phyloP scores from a whole-genome alignment of 2,329 filamentous ascomycete genomes.

The Colletotrichum noveboracense region DNA sequence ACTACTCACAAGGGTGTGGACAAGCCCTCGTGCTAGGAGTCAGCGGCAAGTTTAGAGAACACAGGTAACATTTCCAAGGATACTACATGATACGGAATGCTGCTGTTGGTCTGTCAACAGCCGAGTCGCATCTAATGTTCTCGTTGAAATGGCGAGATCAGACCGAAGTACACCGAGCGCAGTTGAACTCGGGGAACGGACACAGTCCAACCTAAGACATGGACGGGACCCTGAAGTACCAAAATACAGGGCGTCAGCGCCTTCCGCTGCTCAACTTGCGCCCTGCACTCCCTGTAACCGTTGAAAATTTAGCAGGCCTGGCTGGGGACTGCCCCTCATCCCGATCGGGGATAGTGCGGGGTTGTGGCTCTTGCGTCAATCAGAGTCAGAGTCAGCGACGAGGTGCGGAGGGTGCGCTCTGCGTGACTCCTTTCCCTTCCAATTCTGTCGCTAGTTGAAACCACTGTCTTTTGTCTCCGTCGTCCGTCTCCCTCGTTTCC shows the following conservation, averaged over 20 bases:
- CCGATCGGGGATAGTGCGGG: constrained; percentile 24
- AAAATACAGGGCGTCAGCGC: not conserved
- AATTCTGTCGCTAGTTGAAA: not conserved
- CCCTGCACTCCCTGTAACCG: not conserved
- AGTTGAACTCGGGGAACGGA: not conserved
- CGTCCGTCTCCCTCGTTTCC: not conserved
- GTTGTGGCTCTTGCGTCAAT: constrained; percentile 10
- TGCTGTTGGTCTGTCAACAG: not conserved
- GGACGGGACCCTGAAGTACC: not conserved
- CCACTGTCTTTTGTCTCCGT: not conserved
- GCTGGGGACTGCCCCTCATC: constrained; percentile 14
- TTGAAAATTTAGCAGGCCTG: not conserved
- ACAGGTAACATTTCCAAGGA: no score
- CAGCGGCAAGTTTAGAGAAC: not conserved
- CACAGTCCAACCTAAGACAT: not conserved
- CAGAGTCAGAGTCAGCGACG: not conserved
- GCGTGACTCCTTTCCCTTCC: not conserved
- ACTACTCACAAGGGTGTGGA: not conserved
- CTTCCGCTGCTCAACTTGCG: not conserved
- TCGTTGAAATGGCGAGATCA: not conserved
- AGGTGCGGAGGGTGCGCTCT: not conserved
- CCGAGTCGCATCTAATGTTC: not conserved
- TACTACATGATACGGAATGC: not conserved
- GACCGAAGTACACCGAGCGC: not conserved
- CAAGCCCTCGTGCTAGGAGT: fast-evolving